Conservation (phyloP, 306 rosid genomes). For the Glycyrrhiza uralensis region DNA sequence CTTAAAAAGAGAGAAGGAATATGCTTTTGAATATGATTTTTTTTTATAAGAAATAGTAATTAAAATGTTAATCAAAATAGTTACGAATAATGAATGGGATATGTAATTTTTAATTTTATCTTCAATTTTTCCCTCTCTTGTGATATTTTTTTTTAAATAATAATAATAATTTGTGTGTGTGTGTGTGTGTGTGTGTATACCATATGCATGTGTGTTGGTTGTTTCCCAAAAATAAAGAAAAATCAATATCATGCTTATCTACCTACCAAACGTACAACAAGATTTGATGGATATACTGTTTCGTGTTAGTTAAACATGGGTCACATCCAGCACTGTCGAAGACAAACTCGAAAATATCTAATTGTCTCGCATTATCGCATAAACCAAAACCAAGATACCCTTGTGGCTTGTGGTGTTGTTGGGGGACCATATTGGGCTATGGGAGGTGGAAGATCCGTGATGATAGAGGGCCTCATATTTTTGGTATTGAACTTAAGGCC, state of each 20-base stretch:
- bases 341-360: constrained; percentile 12
- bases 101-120: too few species aligned
- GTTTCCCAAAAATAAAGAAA: background rate
- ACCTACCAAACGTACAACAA: constrained; percentile 21
- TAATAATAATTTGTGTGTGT: too few species aligned
- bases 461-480: constrained; percentile 20
- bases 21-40: too few species aligned
- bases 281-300: constrained; percentile 32
- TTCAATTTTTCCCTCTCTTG: too few species aligned
- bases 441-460: constrained; percentile 14
- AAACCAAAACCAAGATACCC: constrained; percentile 22
- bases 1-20: too few species aligned
- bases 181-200: too few species aligned
- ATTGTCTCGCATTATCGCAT: constrained; percentile 33
- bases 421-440: constrained; percentile 39
- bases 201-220: background rate
- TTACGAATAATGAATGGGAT: too few species aligned
- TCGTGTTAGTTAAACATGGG: constrained; percentile 34
- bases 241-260: background rate
- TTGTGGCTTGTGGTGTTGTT: constrained; percentile 17
- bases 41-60: too few species aligned
- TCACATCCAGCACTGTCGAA: constrained; percentile 26
- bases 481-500: constrained; percentile 24
- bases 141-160: too few species aligned
- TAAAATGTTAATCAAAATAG: too few species aligned